phyloP scores from a whole-genome alignment of 2,329 filamentous ascomycete species.

The Ophiostoma montium region DNA sequence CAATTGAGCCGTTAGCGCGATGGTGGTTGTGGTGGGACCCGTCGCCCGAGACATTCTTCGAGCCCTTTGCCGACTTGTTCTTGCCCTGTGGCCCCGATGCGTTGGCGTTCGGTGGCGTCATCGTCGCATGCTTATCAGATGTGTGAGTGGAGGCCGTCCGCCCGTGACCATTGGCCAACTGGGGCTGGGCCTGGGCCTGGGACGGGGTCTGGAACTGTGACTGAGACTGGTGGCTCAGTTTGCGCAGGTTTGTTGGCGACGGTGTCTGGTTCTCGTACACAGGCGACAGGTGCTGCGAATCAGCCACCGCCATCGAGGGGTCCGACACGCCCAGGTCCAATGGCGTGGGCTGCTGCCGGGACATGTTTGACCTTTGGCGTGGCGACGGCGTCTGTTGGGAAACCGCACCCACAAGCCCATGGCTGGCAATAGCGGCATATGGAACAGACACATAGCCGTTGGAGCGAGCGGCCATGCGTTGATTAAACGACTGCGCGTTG shows the following conservation, averaged over 20 bases:
- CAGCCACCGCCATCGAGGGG: conserved; percentile 25
- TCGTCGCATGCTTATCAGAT: background rate
- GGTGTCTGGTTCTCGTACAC: conserved; percentile 62
- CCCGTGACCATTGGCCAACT: background rate
- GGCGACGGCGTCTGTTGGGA: conserved; percentile 18
- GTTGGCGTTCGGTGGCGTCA: background rate
- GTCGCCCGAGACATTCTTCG: conserved; percentile 8
- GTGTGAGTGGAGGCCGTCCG: background rate
- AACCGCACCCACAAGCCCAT: conserved; percentile 15
- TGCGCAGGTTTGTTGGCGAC: conserved; percentile 48
- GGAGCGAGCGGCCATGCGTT: conserved; percentile 18
- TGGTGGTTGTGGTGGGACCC: background rate
- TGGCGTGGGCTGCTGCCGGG: conserved; percentile 34
- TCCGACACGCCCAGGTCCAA: conserved; percentile 40
- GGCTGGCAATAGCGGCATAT: conserved; percentile 17
- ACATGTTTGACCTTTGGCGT: conserved; percentile 22
- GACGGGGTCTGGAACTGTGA: background rate
- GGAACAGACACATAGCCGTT: conserved; percentile 13
- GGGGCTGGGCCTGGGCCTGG: background rate
- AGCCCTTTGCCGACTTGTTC: conserved; percentile 1
- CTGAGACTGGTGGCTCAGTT: conserved; percentile 20
- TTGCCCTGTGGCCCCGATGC: background rate
- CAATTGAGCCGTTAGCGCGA: conserved; percentile 22
- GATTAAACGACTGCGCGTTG: conserved; percentile 17
- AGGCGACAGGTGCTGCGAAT: conserved; percentile 45